Conservation (phyloP, 2,329 filamentous ascomycete genomes). For the Epichloe uncinata region DNA sequence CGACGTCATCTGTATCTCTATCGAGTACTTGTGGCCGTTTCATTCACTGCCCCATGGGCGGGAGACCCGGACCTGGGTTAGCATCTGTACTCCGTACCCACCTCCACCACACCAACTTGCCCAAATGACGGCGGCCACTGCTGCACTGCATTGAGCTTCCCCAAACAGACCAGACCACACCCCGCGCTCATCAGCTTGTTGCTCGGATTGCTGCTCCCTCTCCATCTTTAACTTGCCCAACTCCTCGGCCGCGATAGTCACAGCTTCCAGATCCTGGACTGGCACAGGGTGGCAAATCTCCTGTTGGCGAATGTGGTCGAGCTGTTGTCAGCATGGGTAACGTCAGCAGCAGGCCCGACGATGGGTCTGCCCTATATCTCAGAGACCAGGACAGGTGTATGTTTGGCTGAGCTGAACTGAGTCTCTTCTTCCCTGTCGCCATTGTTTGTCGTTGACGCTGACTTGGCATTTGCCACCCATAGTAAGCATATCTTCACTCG, state of each 20-base stretch:
- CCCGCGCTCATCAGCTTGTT: conserved; percentile 6
- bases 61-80: not conserved
- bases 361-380: conserved; percentile 67
- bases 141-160: conserved; percentile 1
- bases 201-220: conserved; percentile 5
- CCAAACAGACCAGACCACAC: conserved; percentile 3
- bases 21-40: not conserved
- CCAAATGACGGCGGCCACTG: conserved; percentile 3
- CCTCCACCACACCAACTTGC: not conserved
- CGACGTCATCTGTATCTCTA: not conserved
- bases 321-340: conserved; percentile 61
- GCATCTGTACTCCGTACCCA: conserved; percentile 3
- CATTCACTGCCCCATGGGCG: not conserved
- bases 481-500: conserved; percentile 82
- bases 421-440: conserved; percentile 8
- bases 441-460: conserved; percentile 2
- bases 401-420: conserved; percentile 19
- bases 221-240: conserved; percentile 1
- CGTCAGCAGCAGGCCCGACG: conserved; percentile 78
- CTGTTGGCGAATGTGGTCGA: conserved; percentile 7
- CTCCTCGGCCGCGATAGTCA: not conserved
- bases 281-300: not conserved
- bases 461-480: conserved; percentile 5
- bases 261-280: not conserved
- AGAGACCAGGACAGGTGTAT: conserved; percentile 86